Percentiles rank a stretch among this genome's conserved stretches.
Evolutionary conservation across 805 yeast species (phyloP).

Genomic region (Cyberlindnera meyerae): DNA sequence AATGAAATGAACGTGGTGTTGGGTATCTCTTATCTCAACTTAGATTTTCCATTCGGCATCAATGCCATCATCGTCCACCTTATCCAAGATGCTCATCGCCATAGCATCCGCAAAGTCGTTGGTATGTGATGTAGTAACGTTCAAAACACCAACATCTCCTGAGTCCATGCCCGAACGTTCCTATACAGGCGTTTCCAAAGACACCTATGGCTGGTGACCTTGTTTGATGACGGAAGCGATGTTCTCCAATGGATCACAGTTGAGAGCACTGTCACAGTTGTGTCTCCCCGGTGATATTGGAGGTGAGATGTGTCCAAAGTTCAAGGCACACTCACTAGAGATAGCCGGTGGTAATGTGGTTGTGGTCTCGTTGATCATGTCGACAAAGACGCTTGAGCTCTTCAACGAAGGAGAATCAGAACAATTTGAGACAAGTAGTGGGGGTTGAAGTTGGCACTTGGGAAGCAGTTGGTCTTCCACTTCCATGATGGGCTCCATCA

Average conservation of each 20-base stretch:
- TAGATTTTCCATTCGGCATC: constrained; percentile 24
- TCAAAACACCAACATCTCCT: too few relatives aligned
- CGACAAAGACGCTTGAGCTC: too few relatives aligned
- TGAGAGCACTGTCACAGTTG: constrained; percentile 5
- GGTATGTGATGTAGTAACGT: constrained; percentile 1
- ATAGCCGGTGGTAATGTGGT: background rate
- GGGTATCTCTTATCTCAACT: background rate
- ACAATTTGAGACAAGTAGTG: background rate
- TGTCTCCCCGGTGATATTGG: constrained; percentile 9
- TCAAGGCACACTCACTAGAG: too few relatives aligned
- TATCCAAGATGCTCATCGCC: constrained; percentile 25
- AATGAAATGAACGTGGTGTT: background rate
- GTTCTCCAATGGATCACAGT: constrained; percentile 14
- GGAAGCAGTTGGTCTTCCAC: background rate
- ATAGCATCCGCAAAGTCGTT: constrained; percentile 26
- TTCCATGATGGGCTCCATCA: constrained; percentile 9
- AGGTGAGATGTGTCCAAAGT: constrained; percentile 5
- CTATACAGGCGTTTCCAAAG: too few relatives aligned
- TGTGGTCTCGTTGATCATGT: too few relatives aligned
- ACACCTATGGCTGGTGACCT: background rate
- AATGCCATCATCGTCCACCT: constrained; percentile 16
- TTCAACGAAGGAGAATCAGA: too few relatives aligned
- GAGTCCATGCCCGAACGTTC: too few relatives aligned
- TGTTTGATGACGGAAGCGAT: background rate
- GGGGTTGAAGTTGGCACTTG: background rate